A percentile compares a stretch with the other conserved stretches of the same genome.
phyloP scores from a whole-genome alignment of 371 early-diverging fungal genomes.

The Mucor circinelloides region DNA sequence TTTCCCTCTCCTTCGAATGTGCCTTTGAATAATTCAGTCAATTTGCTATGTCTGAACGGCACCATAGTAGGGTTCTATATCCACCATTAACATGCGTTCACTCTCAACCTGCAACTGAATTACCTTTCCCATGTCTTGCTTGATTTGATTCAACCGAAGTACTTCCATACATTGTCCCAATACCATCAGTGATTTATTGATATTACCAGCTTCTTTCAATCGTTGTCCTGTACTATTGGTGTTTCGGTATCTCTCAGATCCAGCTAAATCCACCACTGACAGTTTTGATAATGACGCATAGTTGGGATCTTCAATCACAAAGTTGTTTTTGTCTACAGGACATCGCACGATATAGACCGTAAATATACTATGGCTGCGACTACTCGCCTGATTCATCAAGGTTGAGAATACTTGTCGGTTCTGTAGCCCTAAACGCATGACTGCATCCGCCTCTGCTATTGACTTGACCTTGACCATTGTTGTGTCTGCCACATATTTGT shows the following conservation, averaged over 20 bases:
- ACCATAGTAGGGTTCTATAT: constrained; percentile 43
- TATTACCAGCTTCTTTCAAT: constrained; percentile 90
- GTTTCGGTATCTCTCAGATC: constrained; percentile 87
- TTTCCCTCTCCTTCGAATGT: constrained; percentile 69
- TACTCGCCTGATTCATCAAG: constrained; percentile 61
- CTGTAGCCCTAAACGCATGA: constrained; percentile 61
- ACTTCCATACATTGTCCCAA: constrained; percentile 89
- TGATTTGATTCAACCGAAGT: constrained; percentile 59
- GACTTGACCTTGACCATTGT: constrained; percentile 59
- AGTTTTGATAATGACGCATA: constrained; percentile 57
- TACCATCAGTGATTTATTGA: constrained; percentile 93
- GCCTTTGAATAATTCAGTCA: constrained; percentile 72
- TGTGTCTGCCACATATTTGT: constrained; percentile 58
- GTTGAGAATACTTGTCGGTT: constrained; percentile 69
- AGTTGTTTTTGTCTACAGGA: constrained; percentile 49
- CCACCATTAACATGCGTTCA: too few relatives aligned
- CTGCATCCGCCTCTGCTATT: constrained; percentile 60
- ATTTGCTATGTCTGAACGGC: constrained; percentile 71
- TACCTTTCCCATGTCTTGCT: constrained; percentile 45
- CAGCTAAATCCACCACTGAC: constrained; percentile 96
- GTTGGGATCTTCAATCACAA: constrained; percentile 49
- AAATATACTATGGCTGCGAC: constrained; percentile 76
- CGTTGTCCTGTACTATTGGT: constrained; percentile 88
- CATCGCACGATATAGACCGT: constrained; percentile 66
- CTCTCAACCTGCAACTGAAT: not conserved